A percentile compares a stretch with the other conserved stretches of the same genome.
phyloP scores from a whole-genome alignment of 129 eudicot genomes.

The Tagetes erecta region DNA sequence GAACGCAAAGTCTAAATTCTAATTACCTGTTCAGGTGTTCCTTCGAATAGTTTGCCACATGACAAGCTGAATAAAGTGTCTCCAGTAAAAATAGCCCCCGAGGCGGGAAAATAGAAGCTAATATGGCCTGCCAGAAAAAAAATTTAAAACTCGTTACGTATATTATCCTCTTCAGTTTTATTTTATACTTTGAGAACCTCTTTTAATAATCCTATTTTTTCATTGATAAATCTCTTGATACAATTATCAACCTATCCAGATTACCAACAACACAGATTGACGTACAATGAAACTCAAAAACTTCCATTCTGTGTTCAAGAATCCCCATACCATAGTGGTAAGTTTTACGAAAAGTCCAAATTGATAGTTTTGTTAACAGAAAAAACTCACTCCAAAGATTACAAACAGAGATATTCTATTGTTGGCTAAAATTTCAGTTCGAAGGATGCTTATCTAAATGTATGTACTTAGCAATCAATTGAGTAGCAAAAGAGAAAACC shows the following conservation, averaged over 20 bases:
- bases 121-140: conserved; percentile 67
- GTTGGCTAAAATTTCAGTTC: conserved; percentile 4
- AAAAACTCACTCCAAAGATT: neutral
- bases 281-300: conserved; percentile 8
- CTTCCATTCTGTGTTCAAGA: conserved; percentile 10
- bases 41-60: conserved; percentile 94
- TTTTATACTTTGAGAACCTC: neutral
- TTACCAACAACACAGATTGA: conserved; percentile 11
- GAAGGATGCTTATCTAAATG: conserved; percentile 13
- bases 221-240: conserved; percentile 3
- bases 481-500: conserved; percentile 40
- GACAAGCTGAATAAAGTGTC: conserved; percentile 92
- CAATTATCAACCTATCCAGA: neutral
- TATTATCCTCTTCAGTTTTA: conserved; percentile 6
- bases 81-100: conserved; percentile 77
- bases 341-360: conserved; percentile 9
- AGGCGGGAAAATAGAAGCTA: conserved; percentile 84
- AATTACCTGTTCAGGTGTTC: conserved; percentile 81
- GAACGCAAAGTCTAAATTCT: conserved; percentile 11
- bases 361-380: conserved; percentile 4
- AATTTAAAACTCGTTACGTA: conserved; percentile 12
- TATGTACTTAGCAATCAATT: neutral
- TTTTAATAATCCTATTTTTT: conserved; percentile 4
- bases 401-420: neutral
- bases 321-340: conserved; percentile 10